Base-by-base conservation (phyloP, 257 asterid species). In the Anisodus acutangulus region DNA sequence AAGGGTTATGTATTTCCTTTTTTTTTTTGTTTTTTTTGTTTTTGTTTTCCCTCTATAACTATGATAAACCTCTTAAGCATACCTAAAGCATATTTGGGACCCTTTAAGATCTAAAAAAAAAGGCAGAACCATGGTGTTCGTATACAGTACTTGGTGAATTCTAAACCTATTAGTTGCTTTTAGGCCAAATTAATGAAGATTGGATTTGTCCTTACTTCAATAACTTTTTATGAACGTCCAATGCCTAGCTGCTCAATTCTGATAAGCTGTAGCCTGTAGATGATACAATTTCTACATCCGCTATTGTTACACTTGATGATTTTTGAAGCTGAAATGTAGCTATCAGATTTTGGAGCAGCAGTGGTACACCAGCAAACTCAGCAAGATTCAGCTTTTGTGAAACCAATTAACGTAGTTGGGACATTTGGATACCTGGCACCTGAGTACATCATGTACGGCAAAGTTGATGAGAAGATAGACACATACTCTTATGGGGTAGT, bases 391-490 rank as follows among this genome's bases (percentile, higher is more conserved):
- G 82, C 69, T 9, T 84, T 68, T 71, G 87, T 86, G 68, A 88
- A 88, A 88, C 93, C 91, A 9, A 84, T 85, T 81, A 89, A 90
- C 71, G 91, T 87, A 39, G 89, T 87, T 60, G 95, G 91, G 82
- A 91, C 93, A 22, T 90, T 87, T 62, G 97, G 97, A 84, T 91
- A 92, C 91, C 85, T 92, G 87, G 98, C 98, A 13, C 98, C 98
- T 1, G 98, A 95, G 87, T 95, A 93, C 86, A 82, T 91, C 88
- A 91, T 90, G 98, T 92, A 90, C 70, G 98, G 98, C 26, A 91
- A 92, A 89, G 94, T 95, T 84, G 97, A 95, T 83, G 98, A 92
- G 90, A 95, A 93, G 91, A 87, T 91, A 76, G 98, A 95, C 84
- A 97, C 93, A 78, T 95, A 92, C 82, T 93, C 98, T 15, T 95